Evolutionary conservation across 805 yeast species (phyloP).

Genomic region (Pichia heedii): DNA sequence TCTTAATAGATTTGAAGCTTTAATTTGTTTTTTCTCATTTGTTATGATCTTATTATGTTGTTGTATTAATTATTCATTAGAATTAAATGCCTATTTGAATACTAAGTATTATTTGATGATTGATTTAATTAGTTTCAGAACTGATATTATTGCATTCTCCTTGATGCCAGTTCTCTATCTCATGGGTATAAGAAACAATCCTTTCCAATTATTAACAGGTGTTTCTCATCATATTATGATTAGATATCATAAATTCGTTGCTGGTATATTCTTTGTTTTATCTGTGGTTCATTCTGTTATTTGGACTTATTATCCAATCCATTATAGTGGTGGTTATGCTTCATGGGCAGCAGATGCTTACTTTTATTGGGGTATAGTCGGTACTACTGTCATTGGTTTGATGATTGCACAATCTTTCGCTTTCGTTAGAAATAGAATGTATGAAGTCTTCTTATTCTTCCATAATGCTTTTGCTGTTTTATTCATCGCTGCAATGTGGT

Average conservation of each 20-base stretch:
- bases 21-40: slow-evolving; percentile 26
- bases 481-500: slow-evolving; percentile 33
- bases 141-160: slow-evolving; percentile 41
- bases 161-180: slow-evolving; percentile 50
- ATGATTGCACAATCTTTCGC: slow-evolving; percentile 16
- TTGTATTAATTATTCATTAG: slow-evolving; percentile 28
- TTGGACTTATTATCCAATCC: slow-evolving; percentile 35
- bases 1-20: slow-evolving; percentile 14
- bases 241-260: slow-evolving; percentile 58
- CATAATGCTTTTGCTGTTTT: slow-evolving; percentile 33
- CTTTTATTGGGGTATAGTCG: slow-evolving; percentile 31
- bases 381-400: slow-evolving; percentile 11
- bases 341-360: slow-evolving; percentile 38
- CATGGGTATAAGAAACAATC: slow-evolving; percentile 68
- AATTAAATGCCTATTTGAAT: slow-evolving; percentile 31
- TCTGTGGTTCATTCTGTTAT: slow-evolving; percentile 48
- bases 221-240: slow-evolving; percentile 54
- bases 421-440: slow-evolving; percentile 26
- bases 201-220: slow-evolving; percentile 53
- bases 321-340: slow-evolving; percentile 32
- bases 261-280: slow-evolving; percentile 41
- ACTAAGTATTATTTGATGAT: slow-evolving; percentile 23
- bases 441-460: slow-evolving; percentile 33
- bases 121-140: slow-evolving; percentile 43
- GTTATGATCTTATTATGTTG: slow-evolving; percentile 25